Conservation (phyloP, 2,329 filamentous ascomycete species). For the Ascochyta fabae region DNA sequence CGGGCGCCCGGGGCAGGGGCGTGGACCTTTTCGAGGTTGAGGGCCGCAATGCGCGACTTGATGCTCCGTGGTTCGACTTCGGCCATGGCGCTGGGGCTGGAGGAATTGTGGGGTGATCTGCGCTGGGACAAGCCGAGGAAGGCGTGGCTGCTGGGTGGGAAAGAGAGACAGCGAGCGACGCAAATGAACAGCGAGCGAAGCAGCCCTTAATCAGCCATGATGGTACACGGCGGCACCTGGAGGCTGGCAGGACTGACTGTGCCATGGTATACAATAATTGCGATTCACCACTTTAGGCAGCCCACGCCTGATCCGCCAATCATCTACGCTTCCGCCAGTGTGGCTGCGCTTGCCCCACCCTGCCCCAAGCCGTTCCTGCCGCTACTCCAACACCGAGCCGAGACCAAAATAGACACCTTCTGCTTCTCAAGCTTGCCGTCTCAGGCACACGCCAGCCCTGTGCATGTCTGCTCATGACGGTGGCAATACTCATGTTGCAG, state of each 20-base stretch:
- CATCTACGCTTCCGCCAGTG: no score
- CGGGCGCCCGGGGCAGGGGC: slow-evolving; percentile 44
- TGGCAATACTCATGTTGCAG: neutral
- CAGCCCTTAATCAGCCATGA: neutral
- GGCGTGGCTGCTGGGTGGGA: slow-evolving; percentile 5
- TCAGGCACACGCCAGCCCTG: slow-evolving; percentile 7
- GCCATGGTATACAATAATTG: neutral
- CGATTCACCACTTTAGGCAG: slow-evolving; percentile 18
- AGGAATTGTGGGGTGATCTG: slow-evolving; percentile 13
- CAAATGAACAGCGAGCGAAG: slow-evolving; percentile 1
- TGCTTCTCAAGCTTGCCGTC: neutral
- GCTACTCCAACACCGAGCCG: slow-evolving; percentile 15
- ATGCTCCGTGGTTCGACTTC: slow-evolving; percentile 43
- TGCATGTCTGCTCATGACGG: neutral
- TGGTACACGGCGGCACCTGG: neutral
- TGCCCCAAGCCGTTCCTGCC: slow-evolving; percentile 27
- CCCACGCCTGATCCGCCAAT: slow-evolving; percentile 2
- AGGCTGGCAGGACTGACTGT: slow-evolving; percentile 1
- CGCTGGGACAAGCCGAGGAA: slow-evolving; percentile 4
- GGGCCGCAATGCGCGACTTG: slow-evolving; percentile 55
- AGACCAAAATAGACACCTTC: slow-evolving; percentile 15
- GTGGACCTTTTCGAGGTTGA: slow-evolving; percentile 56
- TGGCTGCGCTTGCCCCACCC: slow-evolving; percentile 22
- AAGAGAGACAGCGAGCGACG: slow-evolving; percentile 6
- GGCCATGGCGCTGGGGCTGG: slow-evolving; percentile 36